These are phyloP conservation scores for Penicillium aurantiogriseum DNA, from an alignment of 2,329 filamentous ascomycete species.

Conservation along the genomic window DNA sequence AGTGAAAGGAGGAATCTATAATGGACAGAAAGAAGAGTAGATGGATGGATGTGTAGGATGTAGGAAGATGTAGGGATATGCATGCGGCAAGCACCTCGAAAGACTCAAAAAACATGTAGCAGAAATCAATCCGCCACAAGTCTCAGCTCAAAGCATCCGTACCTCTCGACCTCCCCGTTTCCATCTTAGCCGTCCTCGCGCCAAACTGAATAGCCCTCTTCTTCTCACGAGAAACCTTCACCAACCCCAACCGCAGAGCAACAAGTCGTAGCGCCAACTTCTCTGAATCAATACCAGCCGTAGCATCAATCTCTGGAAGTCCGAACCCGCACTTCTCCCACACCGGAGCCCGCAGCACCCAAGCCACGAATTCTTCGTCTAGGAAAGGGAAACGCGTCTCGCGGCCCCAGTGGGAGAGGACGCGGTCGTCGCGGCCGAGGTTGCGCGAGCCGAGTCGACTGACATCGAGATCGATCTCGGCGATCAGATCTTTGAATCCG, in stretches of 20 bases:
- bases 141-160: conserved; percentile 53
- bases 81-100: neutral
- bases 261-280: conserved; percentile 79
- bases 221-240: conserved; percentile 74
- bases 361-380: conserved; percentile 80
- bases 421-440: conserved; percentile 86
- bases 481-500: conserved; percentile 69
- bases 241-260: conserved; percentile 71
- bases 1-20: neutral
- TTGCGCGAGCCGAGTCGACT: conserved; percentile 87
- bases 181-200: conserved; percentile 79
- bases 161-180: conserved; percentile 63
- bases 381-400: conserved; percentile 90
- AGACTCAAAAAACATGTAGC: neutral
- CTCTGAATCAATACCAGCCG: conserved; percentile 55
- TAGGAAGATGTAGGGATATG: neutral
- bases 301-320: conserved; percentile 36
- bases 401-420: conserved; percentile 82
- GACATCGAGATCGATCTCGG: conserved; percentile 84
- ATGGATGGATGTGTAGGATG: neutral
- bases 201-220: conserved; percentile 91
- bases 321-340: conserved; percentile 88
- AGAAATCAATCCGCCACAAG: neutral
- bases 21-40: neutral
- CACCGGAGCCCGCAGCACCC: conserved; percentile 71